Percentiles rank a stretch among this genome's conserved stretches.
Conservation (phyloP, 2,329 filamentous ascomycete species). For the Diaporthe vexans region DNA sequence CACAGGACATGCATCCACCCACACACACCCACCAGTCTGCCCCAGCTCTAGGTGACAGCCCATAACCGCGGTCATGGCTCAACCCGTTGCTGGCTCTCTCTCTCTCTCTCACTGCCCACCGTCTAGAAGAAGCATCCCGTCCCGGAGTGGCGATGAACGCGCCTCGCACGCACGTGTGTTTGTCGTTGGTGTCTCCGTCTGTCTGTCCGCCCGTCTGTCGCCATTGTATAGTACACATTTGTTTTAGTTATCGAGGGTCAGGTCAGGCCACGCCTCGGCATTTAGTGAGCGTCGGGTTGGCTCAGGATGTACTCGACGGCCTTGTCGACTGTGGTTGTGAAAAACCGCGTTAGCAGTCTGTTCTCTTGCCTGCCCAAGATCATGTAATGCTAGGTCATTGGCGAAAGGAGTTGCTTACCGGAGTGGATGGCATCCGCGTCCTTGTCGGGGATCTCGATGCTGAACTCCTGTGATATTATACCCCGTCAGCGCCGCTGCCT, state of each 20-base stretch:
- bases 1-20: conserved; percentile 7
- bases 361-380: neutral
- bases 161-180: neutral
- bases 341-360: conserved; percentile 6
- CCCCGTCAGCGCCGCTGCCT: conserved; percentile 5
- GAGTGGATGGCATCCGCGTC: conserved; percentile 95
- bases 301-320: conserved; percentile 93
- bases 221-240: conserved; percentile 14
- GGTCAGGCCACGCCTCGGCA: conserved; percentile 12
- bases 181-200: neutral
- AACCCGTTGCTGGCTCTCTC: neutral
- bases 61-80: neutral
- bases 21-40: neutral
- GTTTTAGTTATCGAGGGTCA: neutral
- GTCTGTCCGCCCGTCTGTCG: neutral
- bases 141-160: conserved; percentile 32
- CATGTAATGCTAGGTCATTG: too few relatives aligned
- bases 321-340: conserved; percentile 92
- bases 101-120: neutral
- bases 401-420: too few relatives aligned
- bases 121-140: conserved; percentile 31
- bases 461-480: conserved; percentile 63
- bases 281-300: conserved; percentile 88
- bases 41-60: neutral
- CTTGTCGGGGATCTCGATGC: conserved; percentile 99